Base-by-base conservation (phyloP, 2,329 filamentous ascomycete genomes). In the Fusarium sp. region DNA sequence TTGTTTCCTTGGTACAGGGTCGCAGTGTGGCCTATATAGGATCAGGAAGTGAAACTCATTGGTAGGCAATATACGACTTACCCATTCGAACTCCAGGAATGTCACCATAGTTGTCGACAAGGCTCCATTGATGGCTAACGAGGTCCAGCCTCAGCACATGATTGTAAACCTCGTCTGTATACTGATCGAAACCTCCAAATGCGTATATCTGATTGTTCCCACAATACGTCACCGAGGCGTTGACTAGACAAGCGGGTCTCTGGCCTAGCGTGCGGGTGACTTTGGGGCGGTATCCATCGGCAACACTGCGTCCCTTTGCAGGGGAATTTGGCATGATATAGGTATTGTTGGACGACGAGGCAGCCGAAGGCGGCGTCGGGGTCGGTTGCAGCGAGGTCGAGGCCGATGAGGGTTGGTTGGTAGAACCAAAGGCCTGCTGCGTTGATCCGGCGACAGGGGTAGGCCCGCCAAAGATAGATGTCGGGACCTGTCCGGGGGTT, bases 151-250 rank as follows among this genome's bases (percentile, higher is more conserved):
- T 91, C 68, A 99, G 85, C 42, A 99, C 96, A 82, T 99, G 96
- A 77, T 99, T 99, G 82, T 99, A 99, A 19, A 99, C 93, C 83
- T 99, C 96, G 79, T 99, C 96, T 1, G 96, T 99, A 78, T 97
- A 98, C 80, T 98, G 95, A 77, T 99, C 96, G 76, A 99, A 99
- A 19, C 96, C 96, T 43, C 96, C 96, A 84, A 99, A 99, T 13
- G 95, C 96, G 80, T 97, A 98, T 74, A 99, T 98, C 80, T 96
- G 91, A 78, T 98, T 96, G 81, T 97, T 96, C 62, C 94, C 94
- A 76, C 96, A 97, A 79, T 97, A 98, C n/a, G 96, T 99, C 64
- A 98, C 95, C 1, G 96, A 98, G 53, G 96, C 96, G 84, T 99
- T 99, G 72, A 99, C 95, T 50, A 99, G 86, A 77, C 95, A 98